Conservation (phyloP, 306 rosid genomes). For the Begonia masoniana region DNA sequence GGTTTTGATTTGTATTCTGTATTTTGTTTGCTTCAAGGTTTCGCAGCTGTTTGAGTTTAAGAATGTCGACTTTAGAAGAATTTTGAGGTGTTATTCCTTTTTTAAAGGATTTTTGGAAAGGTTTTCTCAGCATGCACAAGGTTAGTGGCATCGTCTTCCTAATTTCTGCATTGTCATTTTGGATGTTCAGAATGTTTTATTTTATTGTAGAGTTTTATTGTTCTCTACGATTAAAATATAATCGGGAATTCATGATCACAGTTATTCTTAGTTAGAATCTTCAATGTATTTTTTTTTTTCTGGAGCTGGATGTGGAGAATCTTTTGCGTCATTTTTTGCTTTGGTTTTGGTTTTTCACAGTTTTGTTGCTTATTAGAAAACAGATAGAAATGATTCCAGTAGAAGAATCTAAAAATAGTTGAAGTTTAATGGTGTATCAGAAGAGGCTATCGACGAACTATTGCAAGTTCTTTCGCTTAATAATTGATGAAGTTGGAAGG, state of each 20-base stretch:
- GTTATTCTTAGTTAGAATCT: background rate
- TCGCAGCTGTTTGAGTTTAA: slow-evolving; percentile 68
- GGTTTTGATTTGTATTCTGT: background rate
- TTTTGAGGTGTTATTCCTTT: slow-evolving; percentile 57
- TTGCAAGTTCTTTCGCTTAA: slow-evolving; percentile 83
- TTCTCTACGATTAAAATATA: too few relatives aligned
- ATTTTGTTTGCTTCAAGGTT: slow-evolving; percentile 23
- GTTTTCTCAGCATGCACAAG: slow-evolving; percentile 95
- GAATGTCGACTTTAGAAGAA: slow-evolving; percentile 86
- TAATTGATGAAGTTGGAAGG: slow-evolving; percentile 84
- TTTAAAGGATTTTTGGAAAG: slow-evolving; percentile 72
- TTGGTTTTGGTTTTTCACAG: background rate
- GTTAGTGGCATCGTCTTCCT: slow-evolving; percentile 28
- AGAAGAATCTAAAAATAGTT: slow-evolving; percentile 70
- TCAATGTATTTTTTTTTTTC: too few relatives aligned
- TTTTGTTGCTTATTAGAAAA: slow-evolving; percentile 4
- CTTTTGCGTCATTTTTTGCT: background rate
- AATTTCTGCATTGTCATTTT: too few relatives aligned
- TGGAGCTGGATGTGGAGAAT: background rate
- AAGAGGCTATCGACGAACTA: slow-evolving; percentile 64
- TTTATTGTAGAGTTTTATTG: too few relatives aligned
- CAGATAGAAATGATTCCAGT: slow-evolving; percentile 82
- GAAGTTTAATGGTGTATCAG: slow-evolving; percentile 49
- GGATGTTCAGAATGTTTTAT: too few relatives aligned
- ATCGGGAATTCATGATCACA: too few relatives aligned